A percentile compares a stretch with the other conserved stretches of the same genome.
phyloP scores from a whole-genome alignment of 805 yeast genomes.

The Kazachstania taianensis region DNA sequence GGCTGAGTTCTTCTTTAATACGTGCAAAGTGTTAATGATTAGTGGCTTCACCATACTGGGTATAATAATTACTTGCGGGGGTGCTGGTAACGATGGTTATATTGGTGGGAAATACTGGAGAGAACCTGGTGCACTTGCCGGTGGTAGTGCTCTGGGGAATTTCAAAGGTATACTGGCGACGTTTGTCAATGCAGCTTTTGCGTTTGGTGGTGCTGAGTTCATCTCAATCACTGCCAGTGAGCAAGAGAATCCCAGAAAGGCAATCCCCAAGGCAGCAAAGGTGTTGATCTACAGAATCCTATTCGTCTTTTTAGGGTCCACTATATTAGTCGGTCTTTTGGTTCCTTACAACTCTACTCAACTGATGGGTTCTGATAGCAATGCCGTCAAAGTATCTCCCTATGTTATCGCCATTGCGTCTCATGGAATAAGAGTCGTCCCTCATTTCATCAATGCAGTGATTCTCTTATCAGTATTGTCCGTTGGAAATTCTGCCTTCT shows the following conservation, averaged over 20 bases:
- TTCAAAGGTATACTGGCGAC: constrained; percentile 59
- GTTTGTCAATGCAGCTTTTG: constrained; percentile 58
- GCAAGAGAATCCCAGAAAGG: constrained; percentile 48
- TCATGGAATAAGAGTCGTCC: constrained; percentile 45
- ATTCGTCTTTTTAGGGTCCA: constrained; percentile 44
- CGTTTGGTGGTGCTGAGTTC: constrained; percentile 58
- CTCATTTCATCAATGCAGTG: constrained; percentile 56
- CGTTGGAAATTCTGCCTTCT: constrained; percentile 50
- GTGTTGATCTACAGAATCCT: constrained; percentile 62
- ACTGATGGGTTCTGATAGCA: constrained; percentile 38
- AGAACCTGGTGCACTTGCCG: constrained; percentile 53
- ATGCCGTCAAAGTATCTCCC: constrained; percentile 56
- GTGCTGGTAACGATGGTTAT: constrained; percentile 44
- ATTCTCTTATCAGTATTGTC: constrained; percentile 52
- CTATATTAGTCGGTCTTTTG: constrained; percentile 44
- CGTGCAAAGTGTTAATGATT: constrained; percentile 48
- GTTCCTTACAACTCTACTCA: constrained; percentile 50
- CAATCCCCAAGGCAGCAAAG: constrained; percentile 58
- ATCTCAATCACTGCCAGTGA: constrained; percentile 66
- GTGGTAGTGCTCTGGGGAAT: constrained; percentile 29
- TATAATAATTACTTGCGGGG: constrained; percentile 45
- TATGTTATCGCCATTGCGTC: constrained; percentile 59
- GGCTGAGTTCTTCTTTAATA: constrained; percentile 53
- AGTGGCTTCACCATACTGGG: constrained; percentile 53
- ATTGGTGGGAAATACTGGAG: constrained; percentile 52